Evolutionary conservation across 225 moss, liverwort and hornwort genomes (phyloP).

Genomic region (Sphagnum contortum): DNA sequence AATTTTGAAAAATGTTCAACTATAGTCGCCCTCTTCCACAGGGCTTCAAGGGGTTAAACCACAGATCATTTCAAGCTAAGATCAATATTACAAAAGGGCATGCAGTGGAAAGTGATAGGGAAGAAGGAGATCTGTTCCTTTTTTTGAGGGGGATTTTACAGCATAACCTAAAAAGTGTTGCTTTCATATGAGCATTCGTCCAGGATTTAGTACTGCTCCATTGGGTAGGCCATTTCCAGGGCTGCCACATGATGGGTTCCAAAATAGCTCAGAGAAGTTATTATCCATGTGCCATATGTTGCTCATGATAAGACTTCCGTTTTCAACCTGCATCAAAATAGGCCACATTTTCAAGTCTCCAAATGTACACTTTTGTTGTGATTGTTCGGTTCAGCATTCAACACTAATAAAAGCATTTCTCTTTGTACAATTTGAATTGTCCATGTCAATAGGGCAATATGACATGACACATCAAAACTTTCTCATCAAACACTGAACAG

Average conservation of each 20-base stretch:
- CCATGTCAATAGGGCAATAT: too few relatives aligned
- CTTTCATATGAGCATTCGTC: conserved; percentile 52
- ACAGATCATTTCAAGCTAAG: conserved; percentile 4
- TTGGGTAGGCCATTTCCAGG: conserved; percentile 45
- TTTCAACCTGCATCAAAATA: conserved; percentile 41
- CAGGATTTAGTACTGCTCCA: conserved; percentile 60
- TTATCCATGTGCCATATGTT: conserved; percentile 75
- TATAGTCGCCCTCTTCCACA: conserved; percentile 51
- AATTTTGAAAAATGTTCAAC: conserved; percentile 35
- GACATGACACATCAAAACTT: too few relatives aligned
- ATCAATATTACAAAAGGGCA: conserved; percentile 34
- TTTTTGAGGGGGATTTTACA: background rate
- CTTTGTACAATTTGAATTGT: too few relatives aligned
- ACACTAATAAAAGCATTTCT: too few relatives aligned
- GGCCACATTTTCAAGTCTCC: background rate
- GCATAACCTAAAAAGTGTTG: too few relatives aligned
- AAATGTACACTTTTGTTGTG: too few relatives aligned
- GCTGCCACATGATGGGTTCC: conserved; percentile 65
- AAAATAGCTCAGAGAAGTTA: conserved; percentile 46
- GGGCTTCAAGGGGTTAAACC: conserved; percentile 36
- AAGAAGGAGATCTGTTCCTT: conserved; percentile 12
- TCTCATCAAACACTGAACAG: too few relatives aligned
- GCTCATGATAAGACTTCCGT: conserved; percentile 56
- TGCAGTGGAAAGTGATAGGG: conserved; percentile 15
- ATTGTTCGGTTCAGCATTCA: too few relatives aligned